These are phyloP conservation scores for Babesia gibsoni DNA, from an alignment of 169 alveolate species.

Conservation along the genomic window DNA sequence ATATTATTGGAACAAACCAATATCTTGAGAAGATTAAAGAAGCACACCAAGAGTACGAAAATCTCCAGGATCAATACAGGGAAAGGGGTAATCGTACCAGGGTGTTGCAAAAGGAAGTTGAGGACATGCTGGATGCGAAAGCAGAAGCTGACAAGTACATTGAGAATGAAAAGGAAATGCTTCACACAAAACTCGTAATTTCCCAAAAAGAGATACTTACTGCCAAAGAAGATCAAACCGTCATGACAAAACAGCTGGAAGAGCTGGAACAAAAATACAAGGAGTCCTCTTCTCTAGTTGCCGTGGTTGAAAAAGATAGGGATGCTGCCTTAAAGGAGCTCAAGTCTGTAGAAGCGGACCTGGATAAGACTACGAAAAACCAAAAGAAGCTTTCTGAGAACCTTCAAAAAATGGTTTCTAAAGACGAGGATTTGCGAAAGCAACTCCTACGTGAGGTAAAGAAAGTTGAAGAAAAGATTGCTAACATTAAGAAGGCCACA, in stretches of 20 bases:
- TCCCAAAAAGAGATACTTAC: slow-evolving; percentile 61
- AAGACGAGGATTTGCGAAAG: slow-evolving; percentile 78
- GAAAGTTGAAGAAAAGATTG: slow-evolving; percentile 73
- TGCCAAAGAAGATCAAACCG: slow-evolving; percentile 29
- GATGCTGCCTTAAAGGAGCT: slow-evolving; percentile 59
- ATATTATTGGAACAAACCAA: slow-evolving; percentile 91
- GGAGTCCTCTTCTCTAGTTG: slow-evolving; percentile 37
- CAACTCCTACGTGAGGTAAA: slow-evolving; percentile 68
- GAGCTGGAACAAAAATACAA: slow-evolving; percentile 32
- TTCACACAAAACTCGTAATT: slow-evolving; percentile 50
- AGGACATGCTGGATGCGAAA: slow-evolving; percentile 75
- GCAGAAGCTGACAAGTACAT: slow-evolving; percentile 75
- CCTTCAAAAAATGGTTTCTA: slow-evolving; percentile 64
- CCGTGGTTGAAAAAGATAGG: slow-evolving; percentile 64
- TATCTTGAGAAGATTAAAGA: slow-evolving; percentile 74
- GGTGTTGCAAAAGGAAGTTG: slow-evolving; percentile 81
- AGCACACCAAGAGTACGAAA: slow-evolving; percentile 70
- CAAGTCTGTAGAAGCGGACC: slow-evolving; percentile 68
- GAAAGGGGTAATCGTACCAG: slow-evolving; percentile 75
- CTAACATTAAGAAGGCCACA: slow-evolving; percentile 54
- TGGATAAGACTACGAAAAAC: slow-evolving; percentile 52
- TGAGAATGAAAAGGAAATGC: slow-evolving; percentile 66
- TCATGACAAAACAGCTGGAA: slow-evolving; percentile 59
- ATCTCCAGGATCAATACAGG: slow-evolving; percentile 75
- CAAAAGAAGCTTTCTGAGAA: slow-evolving; percentile 68